Conservation (phyloP, 1,284 basidiomycete genomes). For the Fomitopsis palustris region DNA sequence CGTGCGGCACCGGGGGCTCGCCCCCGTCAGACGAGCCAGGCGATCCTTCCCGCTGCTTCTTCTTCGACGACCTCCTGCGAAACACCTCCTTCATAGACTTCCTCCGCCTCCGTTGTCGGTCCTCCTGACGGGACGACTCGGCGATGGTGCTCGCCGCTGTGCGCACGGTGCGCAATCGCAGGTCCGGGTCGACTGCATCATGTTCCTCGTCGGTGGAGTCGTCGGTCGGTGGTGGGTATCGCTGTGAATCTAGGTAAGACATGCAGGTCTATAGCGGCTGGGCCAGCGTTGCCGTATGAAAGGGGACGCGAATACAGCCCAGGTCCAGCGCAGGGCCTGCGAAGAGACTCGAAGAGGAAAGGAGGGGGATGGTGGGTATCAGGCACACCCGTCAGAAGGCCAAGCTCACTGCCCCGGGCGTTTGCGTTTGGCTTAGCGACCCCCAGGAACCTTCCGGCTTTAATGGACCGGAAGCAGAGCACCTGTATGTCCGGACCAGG, state of each 20-base stretch:
- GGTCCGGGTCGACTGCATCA: constrained; percentile 75
- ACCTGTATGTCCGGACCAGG: background rate
- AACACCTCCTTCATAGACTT: constrained; percentile 65
- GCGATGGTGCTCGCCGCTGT: constrained; percentile 88
- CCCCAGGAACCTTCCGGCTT: background rate
- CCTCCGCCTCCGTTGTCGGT: constrained; percentile 56
- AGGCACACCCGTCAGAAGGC: background rate
- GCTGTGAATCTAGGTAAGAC: constrained; percentile 22
- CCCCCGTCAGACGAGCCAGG: constrained; percentile 27
- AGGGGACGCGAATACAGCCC: background rate
- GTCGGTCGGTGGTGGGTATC: constrained; percentile 23
- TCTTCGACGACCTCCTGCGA: constrained; percentile 46
- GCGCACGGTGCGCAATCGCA: constrained; percentile 82
- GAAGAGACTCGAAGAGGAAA: background rate
- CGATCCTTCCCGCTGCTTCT: constrained; percentile 25
- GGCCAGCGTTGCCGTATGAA: background rate
- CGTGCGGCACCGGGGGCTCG: constrained; percentile 22
- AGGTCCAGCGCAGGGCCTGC: constrained; percentile 5
- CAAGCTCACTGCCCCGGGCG: constrained; percentile 4
- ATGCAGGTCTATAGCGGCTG: constrained; percentile 12
- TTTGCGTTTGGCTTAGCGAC: constrained; percentile 1
- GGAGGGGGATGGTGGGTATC: background rate
- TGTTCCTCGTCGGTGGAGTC: constrained; percentile 54
- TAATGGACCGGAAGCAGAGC: background rate
- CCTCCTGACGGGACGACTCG: constrained; percentile 79